Evolutionary conservation across 352 stramenopile genomes (phyloP), one percentile per base, ranked within the genome.

Genomic region (Pythium chondricola): DNA sequence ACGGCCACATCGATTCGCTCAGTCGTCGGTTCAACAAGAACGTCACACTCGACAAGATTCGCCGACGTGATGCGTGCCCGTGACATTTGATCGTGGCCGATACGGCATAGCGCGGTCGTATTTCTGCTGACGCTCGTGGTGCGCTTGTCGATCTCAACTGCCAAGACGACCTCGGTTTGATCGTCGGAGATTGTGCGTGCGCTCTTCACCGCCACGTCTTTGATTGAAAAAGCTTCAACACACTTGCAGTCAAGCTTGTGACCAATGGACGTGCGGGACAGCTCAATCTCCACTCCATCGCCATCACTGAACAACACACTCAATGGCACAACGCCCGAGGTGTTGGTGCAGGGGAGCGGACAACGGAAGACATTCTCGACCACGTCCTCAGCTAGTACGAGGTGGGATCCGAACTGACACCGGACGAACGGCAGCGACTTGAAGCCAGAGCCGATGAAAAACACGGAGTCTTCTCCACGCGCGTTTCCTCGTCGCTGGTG

Each of bases 361-460:
- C 54, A 62, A 22, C 54, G 48, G 16, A 62, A 7, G 2, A 27
- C 47, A 29, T 62, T 56, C 10, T 56, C 48, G 21, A 33, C 48
- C 5, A 57, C 24, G 2, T 57, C 47, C 6, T 33, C 29, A 6
- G 46, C 30, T 16, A 56, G 22, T n/a, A 26, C 31, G 14, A 44
- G 4, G 2, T 20, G 24, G n/a, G n/a, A n/a, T 17, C 47, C 55
- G n/a, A 63, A 56, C 2, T 39, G 21, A 16, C 55, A 63, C 21
- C 46, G 33, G 14, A 35, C 41, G 6, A n/a, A 32, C 6, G 25
- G 9, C 26, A 63, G 50, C 0, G 25, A 37, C 6, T 44, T 44
- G 20, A 67, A 67, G 1, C 39, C 36, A 18, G 45, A 27, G 8
- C 58, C 58, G 13, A 59, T 2, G 11, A 62, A 10, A 38, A 30